These are phyloP conservation scores for Periconia digitata DNA, from an alignment of 2,329 filamentous ascomycete species.

Conservation along the genomic window DNA sequence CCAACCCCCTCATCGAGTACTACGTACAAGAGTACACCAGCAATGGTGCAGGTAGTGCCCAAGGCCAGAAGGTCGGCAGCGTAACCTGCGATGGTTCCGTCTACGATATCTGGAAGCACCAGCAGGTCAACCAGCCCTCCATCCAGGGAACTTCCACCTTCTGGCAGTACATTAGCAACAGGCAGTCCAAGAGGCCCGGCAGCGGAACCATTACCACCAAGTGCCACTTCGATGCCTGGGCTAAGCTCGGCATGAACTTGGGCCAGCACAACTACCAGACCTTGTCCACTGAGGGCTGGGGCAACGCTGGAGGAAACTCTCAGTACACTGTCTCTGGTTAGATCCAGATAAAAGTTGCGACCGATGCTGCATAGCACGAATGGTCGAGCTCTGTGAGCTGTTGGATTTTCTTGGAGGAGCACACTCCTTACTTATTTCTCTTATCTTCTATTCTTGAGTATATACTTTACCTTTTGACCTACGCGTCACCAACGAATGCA, in stretches of 20 bases:
- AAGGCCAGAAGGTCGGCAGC: conserved; percentile 28
- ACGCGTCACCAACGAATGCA: no score
- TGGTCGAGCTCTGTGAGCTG: no score
- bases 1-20: conserved; percentile 52
- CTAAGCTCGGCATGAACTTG: conserved; percentile 25
- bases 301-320: conserved; percentile 29
- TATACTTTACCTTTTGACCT: no score
- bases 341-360: not conserved
- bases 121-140: conserved; percentile 47
- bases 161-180: conserved; percentile 51
- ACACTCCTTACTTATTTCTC: no score
- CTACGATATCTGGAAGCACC: conserved; percentile 36
- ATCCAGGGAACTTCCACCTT: conserved; percentile 54
- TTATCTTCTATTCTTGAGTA: not conserved
- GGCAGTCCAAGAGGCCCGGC: conserved; percentile 26
- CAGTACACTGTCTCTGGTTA: conserved; percentile 25
- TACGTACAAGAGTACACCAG: conserved; percentile 53
- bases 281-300: conserved; percentile 32
- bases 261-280: conserved; percentile 34
- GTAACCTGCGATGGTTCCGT: conserved; percentile 31
- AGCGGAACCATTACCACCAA: conserved; percentile 33
- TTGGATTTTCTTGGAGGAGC: no score
- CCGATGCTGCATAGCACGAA: not conserved
- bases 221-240: conserved; percentile 36
- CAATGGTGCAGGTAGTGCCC: conserved; percentile 42